These are phyloP conservation scores for Iberis amara DNA, from an alignment of 441 rosid species.

Conservation along the genomic window DNA sequence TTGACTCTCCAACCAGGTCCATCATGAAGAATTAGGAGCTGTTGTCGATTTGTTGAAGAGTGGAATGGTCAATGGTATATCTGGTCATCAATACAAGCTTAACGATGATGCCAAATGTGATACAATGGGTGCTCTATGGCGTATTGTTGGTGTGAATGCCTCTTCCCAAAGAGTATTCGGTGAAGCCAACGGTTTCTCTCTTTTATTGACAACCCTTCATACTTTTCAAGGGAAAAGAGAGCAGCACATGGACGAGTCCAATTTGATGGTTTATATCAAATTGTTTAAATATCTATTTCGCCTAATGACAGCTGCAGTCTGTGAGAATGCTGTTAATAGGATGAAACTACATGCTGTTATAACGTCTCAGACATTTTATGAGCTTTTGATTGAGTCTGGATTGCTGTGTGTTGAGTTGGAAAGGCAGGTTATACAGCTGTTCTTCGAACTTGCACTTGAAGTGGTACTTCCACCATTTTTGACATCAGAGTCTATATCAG, in stretches of 20 bases:
- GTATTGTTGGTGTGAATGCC: conserved; percentile 78
- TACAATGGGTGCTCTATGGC: conserved; percentile 97
- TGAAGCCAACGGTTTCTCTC: conserved; percentile 98
- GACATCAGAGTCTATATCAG: conserved; percentile 48
- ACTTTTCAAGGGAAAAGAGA: conserved; percentile 72
- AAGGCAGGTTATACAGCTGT: conserved; percentile 90
- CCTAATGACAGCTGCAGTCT: conserved; percentile 86
- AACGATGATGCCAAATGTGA: conserved; percentile 94
- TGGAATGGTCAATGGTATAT: conserved; percentile 91
- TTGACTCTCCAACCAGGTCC: conserved; percentile 50
- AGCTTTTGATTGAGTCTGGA: conserved; percentile 92
- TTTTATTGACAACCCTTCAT: conserved; percentile 88
- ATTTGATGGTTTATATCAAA: conserved; percentile 52
- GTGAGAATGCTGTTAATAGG: conserved; percentile 79
- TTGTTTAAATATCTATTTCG: conserved; percentile 85
- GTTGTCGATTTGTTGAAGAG: conserved; percentile 96
- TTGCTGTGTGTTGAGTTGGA: conserved; percentile 91
- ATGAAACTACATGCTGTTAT: conserved; percentile 74
- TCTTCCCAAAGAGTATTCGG: conserved; percentile 93
- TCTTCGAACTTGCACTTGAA: conserved; percentile 96
- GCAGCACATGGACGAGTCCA: conserved; percentile 49
- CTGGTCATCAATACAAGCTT: conserved; percentile 92
- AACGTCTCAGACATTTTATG: conserved; percentile 88
- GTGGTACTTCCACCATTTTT: conserved; percentile 87
- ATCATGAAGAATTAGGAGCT: conserved; percentile 87